Conservation (phyloP, 768 basidiomycete genomes). For the Collybiopsis confluens region DNA sequence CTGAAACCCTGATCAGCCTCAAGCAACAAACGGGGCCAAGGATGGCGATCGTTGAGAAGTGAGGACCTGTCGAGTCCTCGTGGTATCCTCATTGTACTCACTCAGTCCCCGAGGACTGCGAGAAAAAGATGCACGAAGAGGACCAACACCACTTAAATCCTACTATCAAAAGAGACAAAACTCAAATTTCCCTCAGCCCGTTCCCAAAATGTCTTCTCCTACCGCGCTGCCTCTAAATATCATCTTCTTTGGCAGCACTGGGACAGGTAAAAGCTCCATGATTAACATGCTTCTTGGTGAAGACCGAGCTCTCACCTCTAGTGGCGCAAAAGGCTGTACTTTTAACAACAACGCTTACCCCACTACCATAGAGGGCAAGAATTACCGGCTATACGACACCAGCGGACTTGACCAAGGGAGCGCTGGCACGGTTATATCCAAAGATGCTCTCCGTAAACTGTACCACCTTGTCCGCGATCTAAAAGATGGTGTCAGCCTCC, state of each 20-base stretch:
- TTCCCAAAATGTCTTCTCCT: neutral
- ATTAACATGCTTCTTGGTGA: conserved; percentile 33
- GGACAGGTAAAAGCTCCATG: conserved; percentile 31
- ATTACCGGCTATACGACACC: conserved; percentile 26
- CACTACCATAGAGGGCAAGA: conserved; percentile 14
- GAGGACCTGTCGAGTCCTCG: too few species aligned
- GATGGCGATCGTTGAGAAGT: too few species aligned
- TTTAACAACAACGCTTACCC: conserved; percentile 23
- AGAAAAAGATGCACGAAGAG: too few species aligned
- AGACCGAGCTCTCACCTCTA: conserved; percentile 25
- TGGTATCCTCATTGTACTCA: too few species aligned
- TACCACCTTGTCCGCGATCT: conserved; percentile 24
- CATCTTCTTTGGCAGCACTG: neutral
- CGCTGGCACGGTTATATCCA: conserved; percentile 21
- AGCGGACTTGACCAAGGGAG: conserved; percentile 26
- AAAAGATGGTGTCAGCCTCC: conserved; percentile 32
- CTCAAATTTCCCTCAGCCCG: too few species aligned
- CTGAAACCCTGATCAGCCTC: too few species aligned
- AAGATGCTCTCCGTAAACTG: conserved; percentile 24
- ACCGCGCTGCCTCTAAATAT: neutral
- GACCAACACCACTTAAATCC: too few species aligned
- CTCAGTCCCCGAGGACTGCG: too few species aligned
- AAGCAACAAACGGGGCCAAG: too few species aligned
- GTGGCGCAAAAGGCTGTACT: conserved; percentile 30
- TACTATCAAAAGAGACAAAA: too few species aligned